Percentiles rank a stretch among this genome's conserved stretches.
These are phyloP conservation scores for Chaetoceros muelleri DNA, from an alignment of 108 stramenopile genomes.

Conservation along the genomic window DNA sequence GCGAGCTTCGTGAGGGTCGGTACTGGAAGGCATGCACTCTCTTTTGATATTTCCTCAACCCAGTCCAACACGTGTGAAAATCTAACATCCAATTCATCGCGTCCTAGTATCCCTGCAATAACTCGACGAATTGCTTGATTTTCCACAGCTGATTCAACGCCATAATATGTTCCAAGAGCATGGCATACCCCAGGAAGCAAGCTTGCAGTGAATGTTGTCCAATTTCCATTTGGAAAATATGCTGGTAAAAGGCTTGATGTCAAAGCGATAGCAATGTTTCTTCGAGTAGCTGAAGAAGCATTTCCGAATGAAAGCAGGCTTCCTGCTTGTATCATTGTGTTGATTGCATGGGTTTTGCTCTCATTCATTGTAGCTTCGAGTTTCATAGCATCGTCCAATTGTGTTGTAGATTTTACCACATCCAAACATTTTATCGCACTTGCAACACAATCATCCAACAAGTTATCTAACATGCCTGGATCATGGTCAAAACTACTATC, in stretches of 20 bases:
- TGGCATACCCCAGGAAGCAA: conserved; percentile 36
- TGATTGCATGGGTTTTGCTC: too few relatives aligned
- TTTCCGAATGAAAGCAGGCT: conserved; percentile 8
- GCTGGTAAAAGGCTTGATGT: conserved; percentile 42
- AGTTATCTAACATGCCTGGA: neutral
- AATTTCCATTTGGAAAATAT: conserved; percentile 45
- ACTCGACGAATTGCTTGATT: neutral
- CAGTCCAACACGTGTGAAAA: neutral
- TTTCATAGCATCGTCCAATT: neutral
- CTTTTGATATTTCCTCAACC: conserved; percentile 5
- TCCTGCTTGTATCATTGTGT: conserved; percentile 16
- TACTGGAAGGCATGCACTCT: conserved; percentile 10
- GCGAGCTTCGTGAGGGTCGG: conserved; percentile 15
- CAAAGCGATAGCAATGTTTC: conserved; percentile 43
- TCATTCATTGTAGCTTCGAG: neutral
- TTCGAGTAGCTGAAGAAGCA: conserved; percentile 4
- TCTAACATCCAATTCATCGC: neutral
- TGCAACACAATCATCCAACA: neutral
- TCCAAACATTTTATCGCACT: conserved; percentile 4
- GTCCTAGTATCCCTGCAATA: neutral
- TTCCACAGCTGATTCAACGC: neutral
- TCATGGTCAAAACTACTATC: neutral
- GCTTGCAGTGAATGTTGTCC: conserved; percentile 37
- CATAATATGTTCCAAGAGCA: conserved; percentile 1
- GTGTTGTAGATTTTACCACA: neutral